Conservation (phyloP, 2,329 filamentous ascomycete genomes). For the Trichoderma guizhouense region DNA sequence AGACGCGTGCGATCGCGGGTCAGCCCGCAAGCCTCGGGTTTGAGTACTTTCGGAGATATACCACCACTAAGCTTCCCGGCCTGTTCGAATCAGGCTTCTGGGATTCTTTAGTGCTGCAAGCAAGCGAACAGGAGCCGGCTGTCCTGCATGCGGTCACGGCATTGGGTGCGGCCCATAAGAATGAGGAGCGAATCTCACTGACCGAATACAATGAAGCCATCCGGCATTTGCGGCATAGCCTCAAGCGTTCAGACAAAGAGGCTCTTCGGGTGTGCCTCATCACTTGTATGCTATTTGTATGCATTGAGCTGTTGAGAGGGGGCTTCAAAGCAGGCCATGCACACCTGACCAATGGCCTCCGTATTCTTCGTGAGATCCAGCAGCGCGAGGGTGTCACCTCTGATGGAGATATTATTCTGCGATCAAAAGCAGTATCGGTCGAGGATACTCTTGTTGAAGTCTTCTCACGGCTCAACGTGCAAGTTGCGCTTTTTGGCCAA, state of each 20-base stretch:
- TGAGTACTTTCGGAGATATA: conserved; percentile 22
- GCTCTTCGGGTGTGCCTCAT: conserved; percentile 38
- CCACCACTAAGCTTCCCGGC: conserved; percentile 33
- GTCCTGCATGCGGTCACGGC: conserved; percentile 42
- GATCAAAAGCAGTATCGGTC: conserved; percentile 6
- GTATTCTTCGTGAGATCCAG: conserved; percentile 26
- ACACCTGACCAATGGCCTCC: conserved; percentile 33
- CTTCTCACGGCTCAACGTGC: conserved; percentile 28
- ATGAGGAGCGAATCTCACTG: conserved; percentile 26
- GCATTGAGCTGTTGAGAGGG: conserved; percentile 38
- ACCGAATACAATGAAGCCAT: conserved; percentile 41
- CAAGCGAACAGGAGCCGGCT: conserved; percentile 36
- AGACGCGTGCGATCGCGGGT: not conserved
- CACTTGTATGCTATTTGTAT: conserved; percentile 39
- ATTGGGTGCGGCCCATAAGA: conserved; percentile 35
- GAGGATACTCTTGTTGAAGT: conserved; percentile 25
- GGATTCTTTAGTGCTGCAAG: conserved; percentile 38
- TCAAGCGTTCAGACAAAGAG: conserved; percentile 24
- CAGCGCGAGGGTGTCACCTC: not conserved
- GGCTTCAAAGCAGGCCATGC: conserved; percentile 26
- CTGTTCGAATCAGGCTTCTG: conserved; percentile 37
- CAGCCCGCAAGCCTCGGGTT: conserved; percentile 22
- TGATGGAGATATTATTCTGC: conserved; percentile 13
- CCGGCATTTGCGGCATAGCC: conserved; percentile 30
- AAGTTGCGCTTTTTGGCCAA: conserved; percentile 28